Evolutionary conservation across 306 rosid species (phyloP), one percentile per base, ranked within the genome.

Genomic region (Lathyrus oleraceus): DNA sequence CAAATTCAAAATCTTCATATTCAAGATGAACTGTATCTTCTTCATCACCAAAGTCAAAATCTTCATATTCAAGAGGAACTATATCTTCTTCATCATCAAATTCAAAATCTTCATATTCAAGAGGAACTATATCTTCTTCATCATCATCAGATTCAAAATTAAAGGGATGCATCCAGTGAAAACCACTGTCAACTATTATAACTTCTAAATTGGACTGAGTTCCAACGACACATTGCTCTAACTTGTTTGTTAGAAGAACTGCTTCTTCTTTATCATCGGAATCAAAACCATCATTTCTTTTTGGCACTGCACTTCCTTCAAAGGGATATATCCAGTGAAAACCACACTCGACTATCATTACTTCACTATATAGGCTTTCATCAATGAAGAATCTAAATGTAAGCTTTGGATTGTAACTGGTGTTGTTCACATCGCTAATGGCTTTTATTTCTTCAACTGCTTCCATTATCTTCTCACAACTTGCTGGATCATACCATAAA

Each of bases 281-380:
- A 1, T 21, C 23, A 21, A 21, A 1, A n/a, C n/a, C n/a, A n/a
- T 23, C 25, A 23, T 23, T 23, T 23, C 25, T 23, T 1, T 23
- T 1, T 23, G 25, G 25, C 1, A 2, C 25, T 23, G 25, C 25
- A 23, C 2, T 23, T 0, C 25, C 25, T 23, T 2, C 25, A 23
- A 23, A 23, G 25, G 25, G 16, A n/a, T n/a, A 45, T 5, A 49
- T 49, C 43, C 69, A 61, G 20, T 56, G 60, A 4, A 65, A 0
- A 35, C 82, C 69, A 58, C 78, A 71, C 61, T 43, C 59, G 58
- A 47, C 59, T 40, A 78, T 54, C 7, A 3, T 12, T 0, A 5
- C 36, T 35, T 12, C 77, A 4, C n/a, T 12, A 59, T n/a, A 21
- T n/a, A 0, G 0, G 3, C 2, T 27, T 42, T 13, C 9, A 58